Evolutionary conservation across 495 filamentous ascomycete species (phyloP), one percentile per base, ranked within the genome.

Genomic region (Hypoxylon rickii): DNA sequence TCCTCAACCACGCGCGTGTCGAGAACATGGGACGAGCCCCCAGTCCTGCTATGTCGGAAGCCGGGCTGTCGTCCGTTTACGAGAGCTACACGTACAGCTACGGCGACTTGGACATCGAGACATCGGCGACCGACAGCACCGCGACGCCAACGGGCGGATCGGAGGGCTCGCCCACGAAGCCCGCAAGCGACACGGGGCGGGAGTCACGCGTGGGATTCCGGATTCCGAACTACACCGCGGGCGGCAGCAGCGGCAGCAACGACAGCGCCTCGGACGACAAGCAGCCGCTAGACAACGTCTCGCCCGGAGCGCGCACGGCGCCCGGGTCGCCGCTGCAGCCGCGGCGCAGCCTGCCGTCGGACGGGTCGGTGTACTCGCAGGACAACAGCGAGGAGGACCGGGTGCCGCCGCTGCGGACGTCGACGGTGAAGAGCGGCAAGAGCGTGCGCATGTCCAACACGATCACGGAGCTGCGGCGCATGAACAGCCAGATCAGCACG

Each of bases 401-500:
- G 7, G 42, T 68, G 24, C 44, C 55, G 33, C 66, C 66, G 2
- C 34, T 68, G 10, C 46, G 48, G 0, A 40, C 56, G 40, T 18
- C 46, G 21, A 43, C 39, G 3, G 32, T 44, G 10, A 38, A 37
- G 33, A 37, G 55, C n/a, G 39, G 56, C 36, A 51, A 50, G 11
- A 51, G 42, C 31, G 62, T 62, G 48, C 43, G 66, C 1, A 48
- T 68, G 48, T 59, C 59, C 33, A 58, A 17, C 7, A 42, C 69
- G 6, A 61, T 71, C 7, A 48, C 57, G 18, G 67, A 71, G 58
- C 64, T 71, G 32, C 62, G 69, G 10, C 66, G 69, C 33, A 71
- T 71, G 69, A 68, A 71, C 37, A 71, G 69, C 51, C 51, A 64
- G 31, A 40, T 68, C 4, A 71, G 69, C 60, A 56, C 50, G 7